Conservation (phyloP, 164 flowering plant genomes). For the Akebia trifoliata region DNA sequence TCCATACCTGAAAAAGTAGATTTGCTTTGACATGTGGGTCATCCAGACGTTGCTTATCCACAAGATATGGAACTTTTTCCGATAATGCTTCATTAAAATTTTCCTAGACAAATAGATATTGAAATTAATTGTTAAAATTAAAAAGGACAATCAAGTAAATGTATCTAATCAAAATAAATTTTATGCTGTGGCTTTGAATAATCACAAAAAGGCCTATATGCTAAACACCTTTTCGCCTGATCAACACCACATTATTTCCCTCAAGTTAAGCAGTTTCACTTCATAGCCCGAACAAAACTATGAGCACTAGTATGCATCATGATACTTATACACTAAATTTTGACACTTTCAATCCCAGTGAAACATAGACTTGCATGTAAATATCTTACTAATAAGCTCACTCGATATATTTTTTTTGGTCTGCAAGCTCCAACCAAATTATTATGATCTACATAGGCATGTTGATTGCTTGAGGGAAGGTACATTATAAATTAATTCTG, state of each 20-base stretch:
- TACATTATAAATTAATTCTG: neutral
- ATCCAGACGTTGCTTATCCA: constrained; percentile 79
- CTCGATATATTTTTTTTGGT: neutral
- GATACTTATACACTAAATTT: neutral
- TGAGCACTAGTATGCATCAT: too few relatives aligned
- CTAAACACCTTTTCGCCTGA: too few relatives aligned
- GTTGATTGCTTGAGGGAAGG: neutral
- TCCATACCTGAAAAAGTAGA: constrained; percentile 80
- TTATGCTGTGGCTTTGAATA: neutral
- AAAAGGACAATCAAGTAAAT: neutral
- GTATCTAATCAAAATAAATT: neutral
- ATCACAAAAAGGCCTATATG: neutral
- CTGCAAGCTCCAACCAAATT: neutral
- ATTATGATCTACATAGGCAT: neutral
- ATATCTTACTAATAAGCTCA: neutral
- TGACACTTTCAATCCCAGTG: neutral
- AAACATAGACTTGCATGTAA: neutral
- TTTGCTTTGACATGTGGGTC: constrained; percentile 98
- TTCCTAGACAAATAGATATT: constrained; percentile 44
- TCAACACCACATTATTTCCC: too few relatives aligned
- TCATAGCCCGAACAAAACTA: too few relatives aligned
- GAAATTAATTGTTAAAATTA: neutral
- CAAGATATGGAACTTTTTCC: constrained; percentile 52
- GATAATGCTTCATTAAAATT: constrained; percentile 69
- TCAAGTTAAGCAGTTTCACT: too few relatives aligned